A percentile compares a stretch with the other conserved stretches of the same genome.
Conservation (phyloP, 257 asterid species). For the Penstemon newberryi region DNA sequence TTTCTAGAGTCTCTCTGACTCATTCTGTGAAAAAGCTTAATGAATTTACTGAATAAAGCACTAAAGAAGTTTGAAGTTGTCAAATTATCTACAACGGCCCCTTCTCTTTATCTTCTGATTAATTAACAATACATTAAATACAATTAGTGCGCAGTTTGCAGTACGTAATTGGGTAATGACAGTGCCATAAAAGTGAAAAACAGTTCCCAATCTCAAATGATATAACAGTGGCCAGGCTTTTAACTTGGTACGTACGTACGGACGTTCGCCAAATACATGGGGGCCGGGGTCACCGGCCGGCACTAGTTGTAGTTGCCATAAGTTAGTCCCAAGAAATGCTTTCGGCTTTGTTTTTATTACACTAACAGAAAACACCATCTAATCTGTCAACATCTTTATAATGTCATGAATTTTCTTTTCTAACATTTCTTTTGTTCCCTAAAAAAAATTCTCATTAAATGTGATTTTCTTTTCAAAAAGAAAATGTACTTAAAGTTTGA, state of each 20-base stretch:
- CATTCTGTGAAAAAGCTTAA: not conserved
- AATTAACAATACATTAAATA: not conserved
- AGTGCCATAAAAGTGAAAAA: not conserved
- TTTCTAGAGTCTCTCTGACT: too few relatives aligned
- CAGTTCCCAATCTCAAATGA: not conserved
- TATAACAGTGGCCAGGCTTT: constrained; percentile 21
- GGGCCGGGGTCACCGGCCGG: not conserved
- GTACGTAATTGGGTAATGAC: not conserved
- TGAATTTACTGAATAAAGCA: not conserved
- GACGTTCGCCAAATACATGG: constrained; percentile 1
- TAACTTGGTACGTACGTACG: constrained; percentile 13
- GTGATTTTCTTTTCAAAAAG: not conserved
- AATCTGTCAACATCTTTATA: constrained; percentile 20
- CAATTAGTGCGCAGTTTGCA: not conserved
- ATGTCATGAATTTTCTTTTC: not conserved
- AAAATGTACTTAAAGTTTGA: too few relatives aligned
- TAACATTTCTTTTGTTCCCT: too few relatives aligned
- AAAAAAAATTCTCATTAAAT: too few relatives aligned
- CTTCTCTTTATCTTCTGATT: not conserved
- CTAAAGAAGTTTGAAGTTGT: not conserved
- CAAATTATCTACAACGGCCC: constrained; percentile 5
- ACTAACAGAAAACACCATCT: not conserved
- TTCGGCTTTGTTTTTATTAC: constrained; percentile 20
- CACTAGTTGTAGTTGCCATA: not conserved
- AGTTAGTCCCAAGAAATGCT: constrained; percentile 25